Base-by-base conservation (phyloP, 495 filamentous ascomycete species). In the Podospora conica region DNA sequence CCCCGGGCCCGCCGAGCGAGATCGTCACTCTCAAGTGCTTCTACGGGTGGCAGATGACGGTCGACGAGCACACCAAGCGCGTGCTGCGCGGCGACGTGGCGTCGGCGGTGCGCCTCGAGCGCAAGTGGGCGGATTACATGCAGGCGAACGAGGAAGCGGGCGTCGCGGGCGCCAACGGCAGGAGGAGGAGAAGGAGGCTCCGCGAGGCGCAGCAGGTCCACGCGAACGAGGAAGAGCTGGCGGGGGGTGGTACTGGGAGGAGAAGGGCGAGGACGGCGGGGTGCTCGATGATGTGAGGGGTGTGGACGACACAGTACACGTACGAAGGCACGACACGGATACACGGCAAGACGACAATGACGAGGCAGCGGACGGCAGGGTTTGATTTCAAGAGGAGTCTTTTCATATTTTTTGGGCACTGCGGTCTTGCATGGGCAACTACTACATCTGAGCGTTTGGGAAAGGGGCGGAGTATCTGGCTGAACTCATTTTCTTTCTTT, bases 41-140 rank as follows among this genome's bases (percentile, higher is more conserved):
- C 80, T 94, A 96, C 75, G 91, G 88, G 21, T 98, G 91, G 87
- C 95, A 98, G 78, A 90, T 89, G 74, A 97, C 93, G 3, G 93
- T 96, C 22, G 88, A 97, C 65, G 91, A 97, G 73, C 94, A 97
- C 75, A 93, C 85, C 57, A 90, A 92, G 74, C 86, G 93, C 3
- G 90, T 97, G 1, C 76, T 96, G 29, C 80, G 84, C 20, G 91
- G 92, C 1, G 90, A 96, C 62, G 80, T 91, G 23, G 76, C 78
- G 0, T 80, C 89, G 3, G 95, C 95, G 2, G 78, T 79, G 33
- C 79, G 90, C 12, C 80, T 98, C 22, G 93, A 97, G 78, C 81
- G 86, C 59, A 96, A 93, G 77, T 98, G 95, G 95, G 91, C 88
- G 0, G 90, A 96, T 31, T 94, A 92, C 68, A 98, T 97, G 95